Base-by-base conservation (phyloP, 345 rosid species). In the Garcia nutans region DNA sequence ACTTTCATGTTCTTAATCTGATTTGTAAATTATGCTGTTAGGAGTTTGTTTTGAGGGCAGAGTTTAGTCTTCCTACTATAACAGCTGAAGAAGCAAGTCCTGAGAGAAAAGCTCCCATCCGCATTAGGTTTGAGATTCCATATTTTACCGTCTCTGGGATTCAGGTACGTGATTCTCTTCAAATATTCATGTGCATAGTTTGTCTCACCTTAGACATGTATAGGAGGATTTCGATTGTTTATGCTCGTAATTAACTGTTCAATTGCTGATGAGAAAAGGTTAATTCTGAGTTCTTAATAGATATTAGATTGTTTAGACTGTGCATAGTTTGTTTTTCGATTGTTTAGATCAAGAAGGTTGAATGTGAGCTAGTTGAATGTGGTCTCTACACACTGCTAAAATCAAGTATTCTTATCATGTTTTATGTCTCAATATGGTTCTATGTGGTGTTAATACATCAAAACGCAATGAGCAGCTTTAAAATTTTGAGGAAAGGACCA, bases 31-130 rank as follows among this genome's bases (percentile, higher is more conserved):
- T 65, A 20, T 42, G 12, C 4, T 42, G 52, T 19, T 22, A 69
- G 99, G 99, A 96, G 78, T 96, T 93, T 75, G 88, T 96, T 93
- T 70, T 88, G 81, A 88, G 93, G 82, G 92, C 93, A 69, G 97
- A 92, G 83, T 89, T 92, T 62, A 85, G 83, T 85, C 95, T 90
- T 84, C 92, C 95, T 11, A 90, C 91, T 75, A 84, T 90, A 77
- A 86, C 89, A 28, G 89, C 88, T 54, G 97, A 92, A 77, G 97
- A 92, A 78, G 87, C 87, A 68, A 80, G 76, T 41, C 93, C 87
- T 49, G 95, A 92, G 82, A 88, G 93, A 71, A 92, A 89, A 82
- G 89, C 95, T 76, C 97, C 97, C 1, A 85, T 92, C 15, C 88
- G 92, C 33, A 89, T 92, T 73, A 90, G 87, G 83, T 92, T 92